These are phyloP conservation scores for Cyberlindnera mrakii DNA, from an alignment of 805 yeast species.

Conservation along the genomic window DNA sequence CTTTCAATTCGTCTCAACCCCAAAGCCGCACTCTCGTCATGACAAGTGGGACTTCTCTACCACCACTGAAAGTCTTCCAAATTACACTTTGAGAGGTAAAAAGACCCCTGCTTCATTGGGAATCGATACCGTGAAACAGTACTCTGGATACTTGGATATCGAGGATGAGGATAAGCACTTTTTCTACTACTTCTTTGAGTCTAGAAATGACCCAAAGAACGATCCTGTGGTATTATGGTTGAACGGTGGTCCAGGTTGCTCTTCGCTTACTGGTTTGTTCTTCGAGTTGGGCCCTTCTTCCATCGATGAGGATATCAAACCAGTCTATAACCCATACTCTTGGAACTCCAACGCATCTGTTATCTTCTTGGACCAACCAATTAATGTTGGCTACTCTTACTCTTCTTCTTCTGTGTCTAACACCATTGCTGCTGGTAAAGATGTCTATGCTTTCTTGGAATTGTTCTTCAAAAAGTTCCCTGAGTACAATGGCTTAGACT, in stretches of 20 bases:
- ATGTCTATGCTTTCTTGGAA: constrained; percentile 73
- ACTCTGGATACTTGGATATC: constrained; percentile 80
- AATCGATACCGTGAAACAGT: constrained; percentile 75
- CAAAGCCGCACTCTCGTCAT: constrained; percentile 33
- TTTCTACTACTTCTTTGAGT: constrained; percentile 80
- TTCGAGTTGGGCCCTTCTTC: constrained; percentile 83
- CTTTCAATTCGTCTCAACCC: constrained; percentile 44
- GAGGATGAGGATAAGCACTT: constrained; percentile 82
- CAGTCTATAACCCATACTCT: constrained; percentile 65
- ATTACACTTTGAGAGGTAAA: constrained; percentile 57
- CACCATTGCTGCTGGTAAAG: constrained; percentile 80
- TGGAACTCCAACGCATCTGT: constrained; percentile 86
- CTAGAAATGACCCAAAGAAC: constrained; percentile 78
- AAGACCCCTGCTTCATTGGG: constrained; percentile 60
- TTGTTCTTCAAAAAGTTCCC: constrained; percentile 73
- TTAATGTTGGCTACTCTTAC: constrained; percentile 75
- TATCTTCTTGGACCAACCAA: constrained; percentile 85
- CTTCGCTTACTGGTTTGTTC: constrained; percentile 79
- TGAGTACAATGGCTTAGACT: constrained; percentile 45
- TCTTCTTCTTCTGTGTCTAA: constrained; percentile 57
- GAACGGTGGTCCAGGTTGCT: constrained; percentile 95
- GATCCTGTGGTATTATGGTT: constrained; percentile 88
- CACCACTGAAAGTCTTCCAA: constrained; percentile 32
- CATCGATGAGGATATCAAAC: constrained; percentile 54
- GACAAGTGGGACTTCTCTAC: constrained; percentile 35